A percentile compares a stretch with the other conserved stretches of the same genome.
These are phyloP conservation scores for Linnemannia schmuckeri DNA, from an alignment of 192 early-diverging fungal genomes.

Conservation along the genomic window DNA sequence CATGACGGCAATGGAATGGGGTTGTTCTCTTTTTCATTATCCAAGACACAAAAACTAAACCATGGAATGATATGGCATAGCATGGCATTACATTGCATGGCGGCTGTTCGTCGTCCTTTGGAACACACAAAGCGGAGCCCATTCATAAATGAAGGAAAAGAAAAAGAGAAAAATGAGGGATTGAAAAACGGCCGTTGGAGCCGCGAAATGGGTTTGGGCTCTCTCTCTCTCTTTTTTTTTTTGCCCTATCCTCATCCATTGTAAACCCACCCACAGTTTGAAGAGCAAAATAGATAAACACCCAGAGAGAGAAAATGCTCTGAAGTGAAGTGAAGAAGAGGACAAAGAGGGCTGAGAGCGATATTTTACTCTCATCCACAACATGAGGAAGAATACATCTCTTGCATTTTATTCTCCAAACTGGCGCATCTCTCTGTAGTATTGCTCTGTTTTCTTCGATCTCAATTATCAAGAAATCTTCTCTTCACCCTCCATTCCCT, in stretches of 20 bases:
- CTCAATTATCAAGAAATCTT: background rate
- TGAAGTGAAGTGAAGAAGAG: too few species aligned
- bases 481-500: background rate
- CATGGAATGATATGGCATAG: background rate
- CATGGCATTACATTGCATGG: slow-evolving; percentile 5
- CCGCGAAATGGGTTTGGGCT: slow-evolving; percentile 27
- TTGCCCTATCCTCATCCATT: background rate
- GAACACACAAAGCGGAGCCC: background rate
- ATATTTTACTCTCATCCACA: background rate
- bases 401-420: background rate
- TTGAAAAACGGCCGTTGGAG: slow-evolving; percentile 4
- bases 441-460: background rate
- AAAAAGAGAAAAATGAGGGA: background rate
- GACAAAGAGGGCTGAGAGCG: background rate
- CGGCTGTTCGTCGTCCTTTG: background rate
- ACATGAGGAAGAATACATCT: background rate
- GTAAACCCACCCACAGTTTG: background rate
- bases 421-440: background rate
- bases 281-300: background rate
- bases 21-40: background rate
- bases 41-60: background rate
- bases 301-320: too few species aligned
- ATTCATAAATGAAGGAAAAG: background rate
- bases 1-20: background rate
- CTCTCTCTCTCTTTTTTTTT: background rate